Base-by-base conservation (phyloP, 257 asterid genomes). In the Jacaranda mimosifolia region DNA sequence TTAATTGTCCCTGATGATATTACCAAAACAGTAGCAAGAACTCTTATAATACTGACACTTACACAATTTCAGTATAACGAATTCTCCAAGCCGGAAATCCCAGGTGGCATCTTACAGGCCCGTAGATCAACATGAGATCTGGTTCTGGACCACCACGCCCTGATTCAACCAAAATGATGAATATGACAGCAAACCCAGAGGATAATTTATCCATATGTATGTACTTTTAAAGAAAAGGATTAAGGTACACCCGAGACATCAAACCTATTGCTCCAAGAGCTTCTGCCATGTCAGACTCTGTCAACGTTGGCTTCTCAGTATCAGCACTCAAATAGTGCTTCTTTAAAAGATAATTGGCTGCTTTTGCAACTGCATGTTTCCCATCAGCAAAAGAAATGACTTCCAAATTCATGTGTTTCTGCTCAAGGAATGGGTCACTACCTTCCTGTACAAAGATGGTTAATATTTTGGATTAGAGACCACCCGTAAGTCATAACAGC, bases 11-110 rank as follows among this genome's bases (percentile, higher is more conserved):
- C 45, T 49, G 7, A 9, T 75, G 19, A 35, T 46, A 66, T 36
- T 74, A 45, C 58, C 39, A 26, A 26, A 26, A 26, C 32, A 26
- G 32, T 26, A 26, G 32, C 32, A 26, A 26, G 2, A 26, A 12
- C 58, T 42, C 68, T 62, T 21, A 26, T 13, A 64, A 63, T 39
- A 69, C 60, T 62, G 73, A 39, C 55, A 90, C 99, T 91, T 72
- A 93, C 99, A 89, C 94, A 63, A 95, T 91, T 89, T 95, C 99
- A n/a, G 98, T 89, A 85, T 95, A 95, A 55, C 96, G 96, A 66
- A 91, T 79, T 85, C 97, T 91, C 99, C 99, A 95, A 35, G 98
- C 90, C 9, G 98, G 99, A 83, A 92, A 95, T 18, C 99, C 99
- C 60, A 90, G 81, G 83, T 95, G 98, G 88, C 98, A 89, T 88